phyloP scores from a whole-genome alignment of 2,329 filamentous ascomycete species.

The Bipolaris bicolor region DNA sequence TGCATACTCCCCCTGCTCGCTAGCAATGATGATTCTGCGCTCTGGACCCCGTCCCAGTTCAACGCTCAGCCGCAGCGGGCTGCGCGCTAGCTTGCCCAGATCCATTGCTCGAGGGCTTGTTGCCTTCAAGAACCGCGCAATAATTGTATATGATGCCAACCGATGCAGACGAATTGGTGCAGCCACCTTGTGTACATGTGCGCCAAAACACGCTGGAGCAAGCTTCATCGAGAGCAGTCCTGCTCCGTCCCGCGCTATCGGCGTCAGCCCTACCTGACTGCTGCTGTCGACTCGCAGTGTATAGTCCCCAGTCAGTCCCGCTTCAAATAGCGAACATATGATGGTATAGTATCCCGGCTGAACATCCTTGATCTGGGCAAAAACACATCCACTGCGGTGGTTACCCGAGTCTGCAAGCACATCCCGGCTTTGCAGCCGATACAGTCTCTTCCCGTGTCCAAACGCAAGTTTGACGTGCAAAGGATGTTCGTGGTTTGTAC shows the following conservation, averaged over 20 bases:
- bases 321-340: conserved; percentile 88
- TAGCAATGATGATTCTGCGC: conserved; percentile 67
- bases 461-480: conserved; percentile 86
- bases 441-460: conserved; percentile 74
- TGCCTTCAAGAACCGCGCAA: conserved; percentile 55
- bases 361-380: conserved; percentile 67
- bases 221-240: conserved; percentile 72
- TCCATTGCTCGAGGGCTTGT: conserved; percentile 36
- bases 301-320: conserved; percentile 76
- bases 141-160: conserved; percentile 67
- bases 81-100: conserved; percentile 42
- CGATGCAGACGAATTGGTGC: conserved; percentile 58
- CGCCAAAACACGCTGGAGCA: conserved; percentile 57
- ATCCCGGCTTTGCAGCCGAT: conserved; percentile 73
- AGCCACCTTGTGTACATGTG: conserved; percentile 60
- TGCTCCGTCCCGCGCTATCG: conserved; percentile 74
- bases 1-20: conserved; percentile 74
- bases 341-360: conserved; percentile 81
- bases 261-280: conserved; percentile 60
- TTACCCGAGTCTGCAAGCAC: conserved; percentile 85
- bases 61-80: conserved; percentile 71
- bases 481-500: conserved; percentile 68
- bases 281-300: conserved; percentile 75
- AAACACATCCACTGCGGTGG: conserved; percentile 79
- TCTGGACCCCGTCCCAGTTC: conserved; percentile 75